Evolutionary conservation across 2,329 filamentous ascomycete species (phyloP).

Genomic region (Leptographium galeiforme): DNA sequence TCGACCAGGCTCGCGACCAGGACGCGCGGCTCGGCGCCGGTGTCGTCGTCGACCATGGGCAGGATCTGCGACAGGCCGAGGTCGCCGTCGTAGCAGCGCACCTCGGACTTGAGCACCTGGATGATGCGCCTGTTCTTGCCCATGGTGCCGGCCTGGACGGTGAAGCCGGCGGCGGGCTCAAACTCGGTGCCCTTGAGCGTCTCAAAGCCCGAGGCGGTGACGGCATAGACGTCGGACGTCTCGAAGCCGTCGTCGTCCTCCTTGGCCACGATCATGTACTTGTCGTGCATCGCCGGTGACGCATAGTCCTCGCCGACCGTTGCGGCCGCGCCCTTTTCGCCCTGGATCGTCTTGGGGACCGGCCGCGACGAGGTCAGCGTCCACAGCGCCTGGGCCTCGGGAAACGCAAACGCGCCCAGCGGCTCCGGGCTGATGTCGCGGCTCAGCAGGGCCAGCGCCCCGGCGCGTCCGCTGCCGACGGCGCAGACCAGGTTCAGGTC

Average conservation of each 20-base stretch:
- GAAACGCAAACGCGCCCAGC: constrained; percentile 56
- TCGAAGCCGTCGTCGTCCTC: constrained; percentile 55
- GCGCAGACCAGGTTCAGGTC: constrained; percentile 47
- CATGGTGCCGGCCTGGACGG: constrained; percentile 73
- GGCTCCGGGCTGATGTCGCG: constrained; percentile 62
- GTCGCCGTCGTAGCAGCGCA: constrained; percentile 83
- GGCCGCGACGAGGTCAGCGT: constrained; percentile 59
- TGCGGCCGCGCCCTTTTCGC: constrained; percentile 34
- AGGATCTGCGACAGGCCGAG: constrained; percentile 82
- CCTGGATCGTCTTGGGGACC: constrained; percentile 44
- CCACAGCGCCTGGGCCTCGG: constrained; percentile 68
- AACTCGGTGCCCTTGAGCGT: constrained; percentile 76
- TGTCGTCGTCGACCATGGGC: constrained; percentile 84
- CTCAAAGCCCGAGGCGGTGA: constrained; percentile 62
- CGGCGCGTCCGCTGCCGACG: constrained; percentile 50
- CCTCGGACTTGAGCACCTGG: constrained; percentile 74
- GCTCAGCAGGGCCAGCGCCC: constrained; percentile 63
- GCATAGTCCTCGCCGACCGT: constrained; percentile 42
- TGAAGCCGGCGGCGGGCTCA: constrained; percentile 76
- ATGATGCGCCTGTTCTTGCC: constrained; percentile 71
- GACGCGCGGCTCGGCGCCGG: constrained; percentile 65
- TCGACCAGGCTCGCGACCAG: constrained; percentile 74
- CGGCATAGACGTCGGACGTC: constrained; percentile 63
- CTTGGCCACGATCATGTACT: constrained; percentile 74
- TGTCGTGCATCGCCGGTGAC: constrained; percentile 52